A percentile compares a stretch with the other conserved stretches of the same genome.
Conservation (phyloP, 139 green algal genomes). For the Chlamydomonas sphaeroides region DNA sequence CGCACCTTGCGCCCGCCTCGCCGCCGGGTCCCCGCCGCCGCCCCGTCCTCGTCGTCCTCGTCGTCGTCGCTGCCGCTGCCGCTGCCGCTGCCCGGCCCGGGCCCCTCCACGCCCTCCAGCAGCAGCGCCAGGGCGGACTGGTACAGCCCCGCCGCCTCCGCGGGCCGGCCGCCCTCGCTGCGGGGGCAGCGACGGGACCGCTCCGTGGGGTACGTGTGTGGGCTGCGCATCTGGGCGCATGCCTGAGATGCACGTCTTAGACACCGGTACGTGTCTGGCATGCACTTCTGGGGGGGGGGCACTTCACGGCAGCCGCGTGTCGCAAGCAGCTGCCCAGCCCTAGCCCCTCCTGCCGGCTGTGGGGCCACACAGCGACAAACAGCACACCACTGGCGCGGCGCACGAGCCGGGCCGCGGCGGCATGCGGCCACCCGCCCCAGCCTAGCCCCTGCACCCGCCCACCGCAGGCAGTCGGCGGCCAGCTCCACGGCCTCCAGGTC, state of each 20-base stretch:
- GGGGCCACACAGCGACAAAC: no score
- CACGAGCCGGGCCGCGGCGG: no score
- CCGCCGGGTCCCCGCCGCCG: not conserved
- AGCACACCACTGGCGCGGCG: no score
- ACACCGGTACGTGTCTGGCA: no score
- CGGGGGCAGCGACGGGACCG: not conserved
- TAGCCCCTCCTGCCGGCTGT: no score
- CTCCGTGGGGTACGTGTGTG: not conserved
- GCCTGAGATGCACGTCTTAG: no score
- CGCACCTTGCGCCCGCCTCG: no score
- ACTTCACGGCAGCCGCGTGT: no score
- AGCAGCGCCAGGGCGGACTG: constrained; percentile 12
- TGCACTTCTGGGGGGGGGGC: no score
- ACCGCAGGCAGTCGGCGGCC: constrained; percentile 31
- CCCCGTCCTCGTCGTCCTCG: not conserved
- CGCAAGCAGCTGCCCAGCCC: no score
- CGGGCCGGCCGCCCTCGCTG: constrained; percentile 7
- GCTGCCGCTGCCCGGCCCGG: not conserved
- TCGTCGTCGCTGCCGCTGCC: not conserved
- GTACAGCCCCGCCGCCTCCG: constrained; percentile 25
- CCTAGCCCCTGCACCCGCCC: not conserved
- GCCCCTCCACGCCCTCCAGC: no score
- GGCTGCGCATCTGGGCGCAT: not conserved
- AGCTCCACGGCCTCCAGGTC: constrained; percentile 23
- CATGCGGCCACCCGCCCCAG: no score